Evolutionary conservation across 2,329 filamentous ascomycete genomes (phyloP).

Genomic region (Stachybotrys chlorohalonatus): DNA sequence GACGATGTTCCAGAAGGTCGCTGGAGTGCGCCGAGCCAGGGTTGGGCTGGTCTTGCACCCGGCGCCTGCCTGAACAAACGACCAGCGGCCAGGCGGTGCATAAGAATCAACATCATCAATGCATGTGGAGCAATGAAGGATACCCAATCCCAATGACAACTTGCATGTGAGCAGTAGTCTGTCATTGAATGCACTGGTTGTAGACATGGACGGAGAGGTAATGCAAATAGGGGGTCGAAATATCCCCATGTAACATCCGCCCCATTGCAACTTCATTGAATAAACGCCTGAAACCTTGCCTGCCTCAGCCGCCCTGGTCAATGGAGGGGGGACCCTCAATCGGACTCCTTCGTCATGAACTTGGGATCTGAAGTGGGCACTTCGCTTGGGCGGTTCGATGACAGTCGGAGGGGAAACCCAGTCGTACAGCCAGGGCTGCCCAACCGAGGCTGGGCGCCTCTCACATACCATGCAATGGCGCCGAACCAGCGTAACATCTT

Average conservation of each 20-base stretch:
- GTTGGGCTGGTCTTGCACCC: not conserved
- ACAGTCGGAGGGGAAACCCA: not conserved
- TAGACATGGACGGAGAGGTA: no score
- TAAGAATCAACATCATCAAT: not conserved
- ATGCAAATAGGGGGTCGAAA: no score
- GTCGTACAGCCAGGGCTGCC: not conserved
- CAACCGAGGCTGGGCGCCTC: not conserved
- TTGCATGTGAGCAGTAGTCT: no score
- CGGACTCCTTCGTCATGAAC: not conserved
- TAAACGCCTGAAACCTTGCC: conserved; percentile 8
- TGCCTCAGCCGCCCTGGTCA: conserved; percentile 13
- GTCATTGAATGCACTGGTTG: no score
- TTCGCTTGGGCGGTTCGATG: not conserved
- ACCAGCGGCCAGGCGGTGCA: no score
- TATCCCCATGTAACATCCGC: no score
- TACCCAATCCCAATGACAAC: no score
- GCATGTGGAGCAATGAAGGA: not conserved
- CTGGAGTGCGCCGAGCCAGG: not conserved
- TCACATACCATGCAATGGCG: not conserved
- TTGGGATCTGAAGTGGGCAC: not conserved
- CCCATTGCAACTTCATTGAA: not conserved
- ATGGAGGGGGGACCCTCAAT: conserved; percentile 17
- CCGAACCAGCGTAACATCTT: no score
- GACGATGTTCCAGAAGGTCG: not conserved
- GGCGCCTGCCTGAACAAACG: not conserved